Evolutionary conservation across 1,284 basidiomycete genomes (phyloP), one percentile per base, ranked within the genome.

Genomic region (Xerocomus cyaneibrunnescens): DNA sequence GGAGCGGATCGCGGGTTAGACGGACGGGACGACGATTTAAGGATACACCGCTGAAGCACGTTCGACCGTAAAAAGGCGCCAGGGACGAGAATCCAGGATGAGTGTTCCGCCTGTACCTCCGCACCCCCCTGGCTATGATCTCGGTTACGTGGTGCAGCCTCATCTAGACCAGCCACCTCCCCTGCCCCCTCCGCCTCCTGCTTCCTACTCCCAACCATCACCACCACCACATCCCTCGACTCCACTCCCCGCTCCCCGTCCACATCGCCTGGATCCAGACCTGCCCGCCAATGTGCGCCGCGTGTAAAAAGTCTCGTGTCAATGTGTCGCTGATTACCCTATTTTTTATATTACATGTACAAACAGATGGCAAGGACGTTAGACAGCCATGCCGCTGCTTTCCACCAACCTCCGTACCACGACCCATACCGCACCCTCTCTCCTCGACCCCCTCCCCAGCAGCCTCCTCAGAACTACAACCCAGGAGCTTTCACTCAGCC

Each of bases 161-260:
- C 46, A 34, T 47, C 41, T 16, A 23, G 42, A 57, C 39, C 67
- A 55, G 46, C 65, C 64, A 22, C 71, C 73, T 6, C 76, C 76
- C 0, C 28, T 77, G 1, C 77, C 78, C 3, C 76, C 77, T n/a
- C 66, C 71, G 1, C 77, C 77, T 8, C 69, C 72, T 2, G 57
- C 7, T 2, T 52, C 69, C 25, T 72, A 71, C 50, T 50, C 58
- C 51, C 59, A 57, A 48, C 47, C 58, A 44, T 32, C 43, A 5
- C 52, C 52, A 34, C 54, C 61, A 2, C 65, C 52, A 0, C 63
- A 49, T 48, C 22, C 59, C 17, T 68, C 69, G 56, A 72, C 80
- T 17, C 84, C 85, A 0, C 73, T 89, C 8, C 79, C 78, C 7
- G 86, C 87, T 0, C 87, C 87, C 5, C 74, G 81, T n/a, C 83